Conservation (phyloP, 2,329 filamentous ascomycete genomes). For the Orbilia ellipsospora region DNA sequence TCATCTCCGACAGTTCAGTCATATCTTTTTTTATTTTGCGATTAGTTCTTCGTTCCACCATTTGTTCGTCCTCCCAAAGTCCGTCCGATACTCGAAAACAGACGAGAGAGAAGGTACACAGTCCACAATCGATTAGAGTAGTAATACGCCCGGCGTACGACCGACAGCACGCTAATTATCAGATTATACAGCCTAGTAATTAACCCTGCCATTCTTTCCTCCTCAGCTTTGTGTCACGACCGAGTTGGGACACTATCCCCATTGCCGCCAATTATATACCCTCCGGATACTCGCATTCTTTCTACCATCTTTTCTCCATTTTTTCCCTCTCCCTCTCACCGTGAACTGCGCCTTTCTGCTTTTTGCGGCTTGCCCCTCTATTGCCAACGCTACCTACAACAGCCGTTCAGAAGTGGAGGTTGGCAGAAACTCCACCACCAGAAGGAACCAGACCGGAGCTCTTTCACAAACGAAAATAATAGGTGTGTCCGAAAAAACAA, state of each 20-base stretch:
- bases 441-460: not conserved
- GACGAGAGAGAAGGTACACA: conserved; percentile 1
- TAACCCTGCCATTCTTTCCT: conserved; percentile 17
- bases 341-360: conserved; percentile 3
- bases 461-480: not conserved
- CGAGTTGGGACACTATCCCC: not conserved
- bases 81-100: conserved; percentile 8
- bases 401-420: not conserved
- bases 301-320: not conserved
- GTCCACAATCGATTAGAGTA: conserved; percentile 20
- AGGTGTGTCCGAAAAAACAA: conserved; percentile 1
- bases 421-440: conserved; percentile 2
- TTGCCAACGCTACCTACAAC: not conserved
- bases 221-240: conserved; percentile 12
- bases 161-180: conserved; percentile 4
- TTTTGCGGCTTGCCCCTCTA: conserved; percentile 7
- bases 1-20: conserved; percentile 13
- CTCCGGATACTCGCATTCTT: conserved; percentile 28
- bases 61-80: conserved; percentile 1
- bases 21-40: not conserved
- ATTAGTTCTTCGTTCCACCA: not conserved
- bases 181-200: not conserved
- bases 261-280: conserved; percentile 32
- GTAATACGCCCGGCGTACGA: conserved; percentile 36
- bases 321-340: not conserved